Percentiles rank a stretch among this genome's conserved stretches.
phyloP scores from a whole-genome alignment of 768 basidiomycete species.

The Phlebiopsis flavidoalba region DNA sequence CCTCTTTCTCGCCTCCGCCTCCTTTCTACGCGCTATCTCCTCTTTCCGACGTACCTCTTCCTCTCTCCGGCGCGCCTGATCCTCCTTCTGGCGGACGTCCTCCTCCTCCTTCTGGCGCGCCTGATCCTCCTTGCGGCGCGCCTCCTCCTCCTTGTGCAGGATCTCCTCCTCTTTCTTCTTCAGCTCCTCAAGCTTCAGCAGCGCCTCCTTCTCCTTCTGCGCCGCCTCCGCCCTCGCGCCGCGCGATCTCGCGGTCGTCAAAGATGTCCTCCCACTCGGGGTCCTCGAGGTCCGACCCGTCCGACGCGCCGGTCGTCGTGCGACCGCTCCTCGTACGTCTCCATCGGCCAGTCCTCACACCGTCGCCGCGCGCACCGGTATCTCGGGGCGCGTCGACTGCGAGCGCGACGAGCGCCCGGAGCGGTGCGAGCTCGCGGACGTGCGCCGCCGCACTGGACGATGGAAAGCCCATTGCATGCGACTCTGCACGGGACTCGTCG shows the following conservation, averaged over 20 bases:
- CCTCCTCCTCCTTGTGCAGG: conserved; percentile 25
- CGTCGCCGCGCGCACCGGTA: background rate
- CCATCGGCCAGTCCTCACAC: conserved; percentile 11
- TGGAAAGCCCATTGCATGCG: conserved; percentile 1
- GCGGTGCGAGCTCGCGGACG: conserved; percentile 18
- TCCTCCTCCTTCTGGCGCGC: conserved; percentile 18
- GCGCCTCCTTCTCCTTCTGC: conserved; percentile 13
- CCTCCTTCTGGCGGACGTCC: conserved; percentile 16
- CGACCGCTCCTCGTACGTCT: conserved; percentile 19
- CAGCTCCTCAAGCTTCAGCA: conserved; percentile 16
- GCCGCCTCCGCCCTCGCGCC: background rate
- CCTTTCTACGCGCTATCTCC: conserved; percentile 15
- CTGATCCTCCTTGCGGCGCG: conserved; percentile 26
- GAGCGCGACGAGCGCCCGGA: conserved; percentile 18
- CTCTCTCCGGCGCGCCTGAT: conserved; percentile 16
- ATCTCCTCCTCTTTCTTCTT: conserved; percentile 16
- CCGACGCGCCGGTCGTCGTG: background rate
- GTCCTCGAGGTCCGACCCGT: conserved; percentile 10
- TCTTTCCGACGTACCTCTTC: conserved; percentile 20
- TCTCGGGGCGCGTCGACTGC: conserved; percentile 13
- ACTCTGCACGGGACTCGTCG: conserved; percentile 11
- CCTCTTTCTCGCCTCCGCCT: conserved; percentile 27
- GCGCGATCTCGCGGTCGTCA: conserved; percentile 7
- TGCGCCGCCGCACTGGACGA: conserved; percentile 13
- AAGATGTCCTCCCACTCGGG: conserved; percentile 18